Conservation (phyloP, 495 filamentous ascomycete genomes). For the Lichina pygmaea region DNA sequence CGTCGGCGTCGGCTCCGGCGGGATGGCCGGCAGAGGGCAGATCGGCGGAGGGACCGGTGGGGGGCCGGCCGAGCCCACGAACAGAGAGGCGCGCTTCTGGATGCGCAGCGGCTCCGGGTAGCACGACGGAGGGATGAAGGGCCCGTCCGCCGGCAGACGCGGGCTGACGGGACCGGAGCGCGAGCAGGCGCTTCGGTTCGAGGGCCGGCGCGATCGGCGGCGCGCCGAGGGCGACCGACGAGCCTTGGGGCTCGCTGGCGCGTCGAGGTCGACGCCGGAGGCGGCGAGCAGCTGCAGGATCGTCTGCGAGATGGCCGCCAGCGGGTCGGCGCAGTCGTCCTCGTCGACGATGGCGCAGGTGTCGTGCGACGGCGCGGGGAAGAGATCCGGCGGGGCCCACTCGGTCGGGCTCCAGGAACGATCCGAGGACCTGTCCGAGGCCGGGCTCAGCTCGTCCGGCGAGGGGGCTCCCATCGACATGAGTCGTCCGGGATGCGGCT, state of each 20-base stretch:
- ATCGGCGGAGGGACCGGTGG: constrained; percentile 2
- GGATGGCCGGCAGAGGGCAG: constrained; percentile 2
- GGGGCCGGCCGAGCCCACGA: background rate
- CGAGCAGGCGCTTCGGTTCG: background rate
- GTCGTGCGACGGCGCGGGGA: background rate
- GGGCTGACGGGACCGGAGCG: background rate
- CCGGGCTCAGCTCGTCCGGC: background rate
- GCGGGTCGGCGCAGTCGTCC: background rate
- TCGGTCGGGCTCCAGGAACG: background rate
- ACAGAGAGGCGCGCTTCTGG: constrained; percentile 1
- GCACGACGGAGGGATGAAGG: background rate
- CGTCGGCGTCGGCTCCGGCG: background rate
- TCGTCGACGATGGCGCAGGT: background rate
- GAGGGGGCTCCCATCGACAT: background rate
- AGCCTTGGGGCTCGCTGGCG: background rate
- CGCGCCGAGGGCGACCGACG: background rate
- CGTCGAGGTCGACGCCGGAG: background rate
- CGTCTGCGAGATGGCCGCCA: background rate
- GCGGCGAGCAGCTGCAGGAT: background rate
- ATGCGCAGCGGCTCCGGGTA: background rate
- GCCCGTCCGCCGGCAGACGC: background rate
- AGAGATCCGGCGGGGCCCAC: background rate
- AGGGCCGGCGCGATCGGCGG: background rate
- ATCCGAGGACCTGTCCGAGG: background rate
- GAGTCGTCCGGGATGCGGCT: background rate